Evolutionary conservation across 345 rosid genomes (phyloP).

Genomic region (Brassica napus): Da-Ae NC_063449.1:43831001-43831500

Average conservation of each 20-base stretch:
- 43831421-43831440: slow-evolving; percentile 33
- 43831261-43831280: slow-evolving; percentile 27
- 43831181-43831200: slow-evolving; percentile 63
- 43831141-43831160: slow-evolving; percentile 69
- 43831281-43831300: not conserved
- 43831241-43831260: slow-evolving; percentile 56
- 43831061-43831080: slow-evolving; percentile 58
- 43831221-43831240: slow-evolving; percentile 55
- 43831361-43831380: slow-evolving; percentile 42
- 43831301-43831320: not conserved
- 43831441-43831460: slow-evolving; percentile 43
- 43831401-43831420: slow-evolving; percentile 15
- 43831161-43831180: slow-evolving; percentile 52
- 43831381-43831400: slow-evolving; percentile 25
- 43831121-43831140: slow-evolving; percentile 56
- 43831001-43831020: no score
- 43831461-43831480: slow-evolving; percentile 61
- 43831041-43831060: slow-evolving; percentile 41
- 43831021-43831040: no score
- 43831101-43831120: slow-evolving; percentile 64
- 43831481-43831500: slow-evolving; percentile 76
- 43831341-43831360: slow-evolving; percentile 38
- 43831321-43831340: no score
- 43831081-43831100: slow-evolving; percentile 52
- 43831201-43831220: slow-evolving; percentile 63